These are phyloP conservation scores for Mycena polygramma DNA, from an alignment of 768 basidiomycete species.

Conservation along the genomic window DNA sequence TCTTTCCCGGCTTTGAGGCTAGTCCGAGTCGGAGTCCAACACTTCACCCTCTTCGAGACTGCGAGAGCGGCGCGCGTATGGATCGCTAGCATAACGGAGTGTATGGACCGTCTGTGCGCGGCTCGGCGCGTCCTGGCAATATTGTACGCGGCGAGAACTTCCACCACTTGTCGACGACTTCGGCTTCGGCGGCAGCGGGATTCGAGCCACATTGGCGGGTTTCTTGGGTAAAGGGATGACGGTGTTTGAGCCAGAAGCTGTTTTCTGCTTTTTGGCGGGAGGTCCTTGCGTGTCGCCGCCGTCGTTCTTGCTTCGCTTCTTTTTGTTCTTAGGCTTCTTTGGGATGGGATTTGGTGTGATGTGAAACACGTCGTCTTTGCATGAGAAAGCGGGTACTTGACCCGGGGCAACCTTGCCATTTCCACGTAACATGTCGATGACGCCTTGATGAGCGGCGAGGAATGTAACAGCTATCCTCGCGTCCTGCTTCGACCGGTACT, in stretches of 20 bases:
- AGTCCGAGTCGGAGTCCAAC: background rate
- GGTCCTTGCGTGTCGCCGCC: constrained; percentile 1
- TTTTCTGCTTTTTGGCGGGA: constrained; percentile 30
- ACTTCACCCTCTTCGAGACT: constrained; percentile 33
- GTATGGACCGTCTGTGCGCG: background rate
- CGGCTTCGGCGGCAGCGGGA: no score
- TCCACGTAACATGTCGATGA: constrained; percentile 72
- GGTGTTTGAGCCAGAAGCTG: background rate
- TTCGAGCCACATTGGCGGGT: background rate
- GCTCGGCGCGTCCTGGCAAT: no score
- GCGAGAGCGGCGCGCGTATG: background rate
- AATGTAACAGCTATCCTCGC: constrained; percentile 71
- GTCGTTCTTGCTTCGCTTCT: constrained; percentile 27
- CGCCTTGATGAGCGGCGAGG: constrained; percentile 66
- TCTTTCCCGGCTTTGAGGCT: no score
- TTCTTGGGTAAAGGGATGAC: background rate
- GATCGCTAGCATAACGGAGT: background rate
- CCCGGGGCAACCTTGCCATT: constrained; percentile 58
- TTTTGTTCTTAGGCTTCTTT: constrained; percentile 41
- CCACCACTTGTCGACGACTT: no score
- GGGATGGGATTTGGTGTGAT: constrained; percentile 46
- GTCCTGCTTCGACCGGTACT: constrained; percentile 71
- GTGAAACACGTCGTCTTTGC: constrained; percentile 44
- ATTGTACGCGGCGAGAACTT: no score
- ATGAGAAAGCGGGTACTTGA: constrained; percentile 38